These are phyloP conservation scores for Scytalidium sp. DNA, from an alignment of 2,329 filamentous ascomycete species.

Conservation along the genomic window DNA sequence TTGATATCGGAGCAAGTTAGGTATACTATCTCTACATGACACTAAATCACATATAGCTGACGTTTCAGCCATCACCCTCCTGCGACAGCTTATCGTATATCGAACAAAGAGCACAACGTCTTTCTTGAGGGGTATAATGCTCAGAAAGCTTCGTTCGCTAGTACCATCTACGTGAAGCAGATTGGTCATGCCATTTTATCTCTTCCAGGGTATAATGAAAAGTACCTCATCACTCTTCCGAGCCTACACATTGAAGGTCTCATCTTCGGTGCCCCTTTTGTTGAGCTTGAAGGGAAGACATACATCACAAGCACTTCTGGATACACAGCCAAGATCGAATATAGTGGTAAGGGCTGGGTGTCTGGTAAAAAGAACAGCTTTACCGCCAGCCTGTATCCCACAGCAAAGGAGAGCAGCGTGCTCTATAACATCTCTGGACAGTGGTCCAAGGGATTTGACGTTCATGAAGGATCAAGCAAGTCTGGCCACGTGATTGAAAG, in stretches of 20 bases:
- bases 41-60: neutral
- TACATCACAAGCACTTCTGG: conserved; percentile 86
- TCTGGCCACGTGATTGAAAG: conserved; percentile 52
- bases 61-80: conserved; percentile 77
- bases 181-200: conserved; percentile 85
- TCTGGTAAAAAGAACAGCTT: conserved; percentile 95
- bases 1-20: conserved; percentile 93
- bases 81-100: conserved; percentile 90
- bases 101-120: conserved; percentile 80
- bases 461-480: conserved; percentile 64
- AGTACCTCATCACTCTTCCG: conserved; percentile 88
- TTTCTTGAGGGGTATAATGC: conserved; percentile 86
- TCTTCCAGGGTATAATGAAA: conserved; percentile 54
- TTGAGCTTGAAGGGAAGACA: conserved; percentile 82
- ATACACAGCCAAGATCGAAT: conserved; percentile 87
- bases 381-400: conserved; percentile 68
- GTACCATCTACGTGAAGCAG: conserved; percentile 93
- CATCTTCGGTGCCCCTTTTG: conserved; percentile 80
- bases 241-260: conserved; percentile 91
- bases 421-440: conserved; percentile 83
- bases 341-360: conserved; percentile 90
- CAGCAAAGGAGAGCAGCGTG: conserved; percentile 68
- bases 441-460: conserved; percentile 81
- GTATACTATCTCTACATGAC: conserved; percentile 30
- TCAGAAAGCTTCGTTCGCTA: conserved; percentile 91